A percentile compares a stretch with the other conserved stretches of the same genome.
Evolutionary conservation across 192 early-diverging fungal genomes (phyloP).

Genomic region (Tieghemiomyces parasiticus): DNA sequence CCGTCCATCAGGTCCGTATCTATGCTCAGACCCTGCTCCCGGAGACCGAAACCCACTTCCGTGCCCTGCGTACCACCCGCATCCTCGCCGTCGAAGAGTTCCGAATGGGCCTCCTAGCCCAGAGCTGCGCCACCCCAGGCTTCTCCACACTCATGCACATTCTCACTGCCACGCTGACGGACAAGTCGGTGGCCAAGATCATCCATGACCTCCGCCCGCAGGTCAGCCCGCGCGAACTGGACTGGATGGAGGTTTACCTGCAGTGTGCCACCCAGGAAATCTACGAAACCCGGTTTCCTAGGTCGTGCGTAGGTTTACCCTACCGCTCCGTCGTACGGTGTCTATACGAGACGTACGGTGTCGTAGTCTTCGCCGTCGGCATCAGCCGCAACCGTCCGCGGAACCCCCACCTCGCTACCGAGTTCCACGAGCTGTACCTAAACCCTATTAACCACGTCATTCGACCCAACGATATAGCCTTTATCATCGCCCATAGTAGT

Average conservation of each 20-base stretch:
- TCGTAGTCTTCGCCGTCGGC: conserved; percentile 29
- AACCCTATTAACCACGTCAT: conserved; percentile 23
- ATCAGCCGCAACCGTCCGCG: conserved; percentile 16
- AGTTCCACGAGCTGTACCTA: conserved; percentile 23
- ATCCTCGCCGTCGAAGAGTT: conserved; percentile 27
- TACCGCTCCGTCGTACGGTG: conserved; percentile 24
- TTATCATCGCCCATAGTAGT: conserved; percentile 19
- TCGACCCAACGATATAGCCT: conserved; percentile 25
- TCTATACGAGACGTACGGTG: conserved; percentile 26
- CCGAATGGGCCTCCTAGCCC: conserved; percentile 32
- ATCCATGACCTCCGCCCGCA: conserved; percentile 19
- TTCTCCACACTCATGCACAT: conserved; percentile 27
- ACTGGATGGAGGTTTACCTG: conserved; percentile 26
- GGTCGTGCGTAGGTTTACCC: conserved; percentile 20
- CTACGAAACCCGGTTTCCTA: conserved; percentile 25
- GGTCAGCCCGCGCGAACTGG: conserved; percentile 3
- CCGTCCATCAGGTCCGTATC: conserved; percentile 22
- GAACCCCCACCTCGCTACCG: background rate
- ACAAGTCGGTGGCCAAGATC: conserved; percentile 16
- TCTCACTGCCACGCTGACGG: conserved; percentile 23
- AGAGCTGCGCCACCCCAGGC: conserved; percentile 27
- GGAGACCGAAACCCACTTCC: conserved; percentile 21
- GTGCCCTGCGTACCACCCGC: conserved; percentile 21
- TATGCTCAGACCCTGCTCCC: conserved; percentile 27
- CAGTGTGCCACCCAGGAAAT: conserved; percentile 31